A percentile compares a stretch with the other conserved stretches of the same genome.
Evolutionary conservation across 108 stramenopile genomes (phyloP).

Genomic region (Cylindrotheca fusiformis): DNA sequence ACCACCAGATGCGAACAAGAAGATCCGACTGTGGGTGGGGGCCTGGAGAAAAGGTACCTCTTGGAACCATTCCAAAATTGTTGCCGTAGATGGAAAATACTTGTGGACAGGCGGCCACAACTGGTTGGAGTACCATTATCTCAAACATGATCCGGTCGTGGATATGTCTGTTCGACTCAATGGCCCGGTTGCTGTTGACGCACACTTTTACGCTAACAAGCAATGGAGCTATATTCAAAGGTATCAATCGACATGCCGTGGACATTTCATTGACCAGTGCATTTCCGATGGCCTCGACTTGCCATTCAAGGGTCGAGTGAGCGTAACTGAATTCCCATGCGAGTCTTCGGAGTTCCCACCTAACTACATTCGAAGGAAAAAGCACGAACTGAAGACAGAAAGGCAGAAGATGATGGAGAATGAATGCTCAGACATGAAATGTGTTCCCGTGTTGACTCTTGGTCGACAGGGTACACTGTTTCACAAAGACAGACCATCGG

Average conservation of each 20-base stretch:
- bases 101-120: conserved; percentile 65
- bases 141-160: conserved; percentile 45
- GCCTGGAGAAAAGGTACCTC: conserved; percentile 53
- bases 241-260: conserved; percentile 47
- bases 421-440: conserved; percentile 14
- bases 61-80: conserved; percentile 69
- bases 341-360: conserved; percentile 31
- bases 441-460: conserved; percentile 34
- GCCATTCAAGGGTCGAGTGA: conserved; percentile 34
- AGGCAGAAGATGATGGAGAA: too few relatives aligned
- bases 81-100: conserved; percentile 61
- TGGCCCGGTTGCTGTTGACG: conserved; percentile 49
- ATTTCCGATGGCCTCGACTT: conserved; percentile 49
- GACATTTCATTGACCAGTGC: conserved; percentile 40
- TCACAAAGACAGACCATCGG: conserved; percentile 27
- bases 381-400: too few relatives aligned
- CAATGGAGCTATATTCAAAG: conserved; percentile 54
- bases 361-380: conserved; percentile 6
- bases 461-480: conserved; percentile 40
- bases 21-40: conserved; percentile 58
- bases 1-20: conserved; percentile 35
- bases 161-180: conserved; percentile 57
- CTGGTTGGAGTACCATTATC: conserved; percentile 55
- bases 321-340: conserved; percentile 37
- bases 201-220: conserved; percentile 51